Evolutionary conservation across 352 stramenopile genomes (phyloP).

Genomic region (Phytophthora litchii): DNA sequence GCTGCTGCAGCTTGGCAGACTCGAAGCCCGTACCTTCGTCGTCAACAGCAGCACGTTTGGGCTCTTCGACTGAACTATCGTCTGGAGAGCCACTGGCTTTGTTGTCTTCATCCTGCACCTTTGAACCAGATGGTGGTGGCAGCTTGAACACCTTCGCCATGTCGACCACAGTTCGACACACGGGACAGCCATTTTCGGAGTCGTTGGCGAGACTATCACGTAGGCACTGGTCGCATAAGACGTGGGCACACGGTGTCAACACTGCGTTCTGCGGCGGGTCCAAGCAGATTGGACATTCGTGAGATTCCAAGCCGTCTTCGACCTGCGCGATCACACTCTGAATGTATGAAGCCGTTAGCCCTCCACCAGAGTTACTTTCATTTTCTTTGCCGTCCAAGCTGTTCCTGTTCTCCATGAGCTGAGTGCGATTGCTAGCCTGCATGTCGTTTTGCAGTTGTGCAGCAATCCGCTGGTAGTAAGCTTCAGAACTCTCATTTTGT

Average conservation of each 20-base stretch:
- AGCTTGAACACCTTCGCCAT: conserved; percentile 65
- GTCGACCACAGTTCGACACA: conserved; percentile 75
- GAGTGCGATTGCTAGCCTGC: conserved; percentile 34
- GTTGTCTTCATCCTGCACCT: conserved; percentile 9
- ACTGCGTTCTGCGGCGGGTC: conserved; percentile 73
- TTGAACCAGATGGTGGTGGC: conserved; percentile 27
- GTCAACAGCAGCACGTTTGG: conserved; percentile 1
- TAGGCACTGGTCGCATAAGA: conserved; percentile 85
- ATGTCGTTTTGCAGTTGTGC: conserved; percentile 57
- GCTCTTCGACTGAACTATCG: not conserved
- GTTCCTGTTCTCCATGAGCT: conserved; percentile 11
- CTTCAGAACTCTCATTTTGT: conserved; percentile 53
- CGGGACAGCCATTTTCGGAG: conserved; percentile 69
- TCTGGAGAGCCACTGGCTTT: not conserved
- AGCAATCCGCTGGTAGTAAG: conserved; percentile 70
- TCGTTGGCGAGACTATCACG: conserved; percentile 62
- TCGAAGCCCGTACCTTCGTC: conserved; percentile 46
- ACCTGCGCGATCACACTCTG: conserved; percentile 80
- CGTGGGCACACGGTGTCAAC: conserved; percentile 85
- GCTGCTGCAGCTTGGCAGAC: conserved; percentile 73
- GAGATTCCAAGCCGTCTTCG: conserved; percentile 71
- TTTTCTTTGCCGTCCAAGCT: conserved; percentile 3
- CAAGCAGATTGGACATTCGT: conserved; percentile 89
- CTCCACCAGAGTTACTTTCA: conserved; percentile 11
- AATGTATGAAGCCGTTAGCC: conserved; percentile 65